Evolutionary conservation across 2,329 filamentous ascomycete species (phyloP), one percentile per base, ranked within the genome.

Genomic region (Ambrosiella xylebori): DNA sequence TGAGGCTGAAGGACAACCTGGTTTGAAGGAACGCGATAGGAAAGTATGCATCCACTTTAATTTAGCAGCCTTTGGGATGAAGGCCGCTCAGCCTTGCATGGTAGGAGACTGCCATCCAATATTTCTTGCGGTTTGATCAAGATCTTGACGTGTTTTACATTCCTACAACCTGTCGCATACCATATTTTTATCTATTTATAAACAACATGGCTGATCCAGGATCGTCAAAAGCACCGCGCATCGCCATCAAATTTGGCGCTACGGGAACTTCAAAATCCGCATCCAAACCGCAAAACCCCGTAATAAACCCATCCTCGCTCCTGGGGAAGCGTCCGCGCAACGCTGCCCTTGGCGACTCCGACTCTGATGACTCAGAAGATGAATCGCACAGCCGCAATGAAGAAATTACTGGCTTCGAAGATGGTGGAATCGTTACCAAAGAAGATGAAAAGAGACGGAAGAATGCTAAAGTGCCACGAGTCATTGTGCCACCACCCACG

Each of bases 251-350:
- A 47, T 57, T 62, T 35, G 56, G 56, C 53, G 41, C 39, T 6
- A 17, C 44, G 15, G 47, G 27, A 39, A 37, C 56, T 27, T 53
- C 61, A 7, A 61, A 61, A 44, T 17, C 60, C 17, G 37, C n/a
- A 40, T n/a, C 50, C 19, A 57, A 53, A 57, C 37, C 27, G 38
- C 27, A 12, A 52, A 56, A 37, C 49, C 52, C 47, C 36, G 41
- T 15, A 40, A 15, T 13, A 52, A 58, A 61, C 9, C 53, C 53
- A 2, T 49, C 60, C 11, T 58, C 62, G 2, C 36, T 61, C 17
- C 57, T 63, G 7, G 62, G 62, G 36, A 63, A 63, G 50, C 61
- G 61, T n/a, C 37, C 57, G 3, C 59, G 62, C 47, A 56, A 37
- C 35, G 41, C 54, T n/a, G 62, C 56, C 38, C 35, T 56, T 13